Evolutionary conservation across 768 basidiomycete species (phyloP).

Genomic region (Russula sp.): DNA sequence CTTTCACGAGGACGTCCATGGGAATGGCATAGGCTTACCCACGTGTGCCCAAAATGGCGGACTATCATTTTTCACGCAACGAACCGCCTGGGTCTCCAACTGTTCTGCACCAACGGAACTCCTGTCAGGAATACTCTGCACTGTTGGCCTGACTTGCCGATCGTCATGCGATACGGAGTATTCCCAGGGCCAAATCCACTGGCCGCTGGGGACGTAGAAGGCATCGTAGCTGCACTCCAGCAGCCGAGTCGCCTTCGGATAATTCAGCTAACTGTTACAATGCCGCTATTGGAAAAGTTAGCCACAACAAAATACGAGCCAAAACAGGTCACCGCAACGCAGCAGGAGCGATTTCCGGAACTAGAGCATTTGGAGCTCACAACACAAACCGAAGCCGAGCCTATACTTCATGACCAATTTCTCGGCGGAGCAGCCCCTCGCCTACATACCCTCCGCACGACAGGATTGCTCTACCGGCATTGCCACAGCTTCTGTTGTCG

Average conservation of each 20-base stretch:
- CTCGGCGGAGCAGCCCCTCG: neutral
- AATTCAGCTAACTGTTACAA: slow-evolving; percentile 5
- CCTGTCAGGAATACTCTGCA: slow-evolving; percentile 2
- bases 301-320: neutral
- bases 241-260: slow-evolving; percentile 1
- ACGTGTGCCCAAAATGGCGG: slow-evolving; percentile 12
- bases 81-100: neutral
- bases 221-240: slow-evolving; percentile 2
- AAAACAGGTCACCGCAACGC: neutral
- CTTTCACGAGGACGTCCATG: slow-evolving; percentile 9
- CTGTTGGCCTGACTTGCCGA: slow-evolving; percentile 14
- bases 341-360: neutral
- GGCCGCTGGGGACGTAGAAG: neutral
- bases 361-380: slow-evolving; percentile 6
- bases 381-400: neutral
- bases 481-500: slow-evolving; percentile 3
- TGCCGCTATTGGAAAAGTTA: neutral
- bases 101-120: slow-evolving; percentile 11
- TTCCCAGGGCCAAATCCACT: neutral
- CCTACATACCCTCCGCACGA: neutral
- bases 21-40: slow-evolving; percentile 8
- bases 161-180: slow-evolving; percentile 9
- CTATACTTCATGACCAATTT: neutral
- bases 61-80: neutral
- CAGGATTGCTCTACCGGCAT: neutral